Conservation (phyloP, 163 green algal species). For the Prototheca cutis region DNA sequence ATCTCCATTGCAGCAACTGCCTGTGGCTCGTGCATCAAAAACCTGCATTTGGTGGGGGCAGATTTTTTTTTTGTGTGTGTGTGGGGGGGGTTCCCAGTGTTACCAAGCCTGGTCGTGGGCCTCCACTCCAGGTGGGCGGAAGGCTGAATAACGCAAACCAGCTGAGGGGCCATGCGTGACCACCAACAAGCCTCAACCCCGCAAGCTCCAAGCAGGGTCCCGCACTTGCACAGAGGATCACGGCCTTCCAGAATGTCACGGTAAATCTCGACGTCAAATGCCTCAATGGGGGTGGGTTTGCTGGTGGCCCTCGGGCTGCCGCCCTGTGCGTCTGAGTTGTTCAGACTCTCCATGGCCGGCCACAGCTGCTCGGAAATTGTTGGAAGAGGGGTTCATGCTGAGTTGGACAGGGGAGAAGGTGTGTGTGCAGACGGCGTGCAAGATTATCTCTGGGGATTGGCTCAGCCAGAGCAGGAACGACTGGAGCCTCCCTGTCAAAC, state of each 20-base stretch:
- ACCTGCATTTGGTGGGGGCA: not conserved
- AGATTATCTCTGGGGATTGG: not conserved
- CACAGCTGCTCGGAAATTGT: too few relatives aligned
- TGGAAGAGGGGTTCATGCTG: too few relatives aligned
- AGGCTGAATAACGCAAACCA: not conserved
- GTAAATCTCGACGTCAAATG: constrained; percentile 5
- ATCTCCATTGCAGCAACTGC: not conserved
- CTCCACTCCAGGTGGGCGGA: not conserved
- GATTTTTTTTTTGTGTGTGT: too few relatives aligned
- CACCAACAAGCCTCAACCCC: not conserved
- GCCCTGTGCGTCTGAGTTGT: not conserved
- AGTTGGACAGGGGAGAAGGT: too few relatives aligned
- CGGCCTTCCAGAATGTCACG: constrained; percentile 3
- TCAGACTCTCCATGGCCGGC: not conserved
- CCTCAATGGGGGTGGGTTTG: not conserved
- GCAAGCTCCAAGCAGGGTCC: not conserved
- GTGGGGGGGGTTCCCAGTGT: not conserved
- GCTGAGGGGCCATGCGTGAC: not conserved
- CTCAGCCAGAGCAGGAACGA: not conserved
- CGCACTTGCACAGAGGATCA: constrained; percentile 4
- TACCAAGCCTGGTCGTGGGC: not conserved
- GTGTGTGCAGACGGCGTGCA: not conserved
- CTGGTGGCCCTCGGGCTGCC: not conserved
- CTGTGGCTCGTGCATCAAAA: not conserved
- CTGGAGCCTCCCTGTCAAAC: not conserved